These are phyloP conservation scores for Colletotrichum gigasporum DNA, from an alignment of 2,329 filamentous ascomycete species.

Conservation along the genomic window DNA sequence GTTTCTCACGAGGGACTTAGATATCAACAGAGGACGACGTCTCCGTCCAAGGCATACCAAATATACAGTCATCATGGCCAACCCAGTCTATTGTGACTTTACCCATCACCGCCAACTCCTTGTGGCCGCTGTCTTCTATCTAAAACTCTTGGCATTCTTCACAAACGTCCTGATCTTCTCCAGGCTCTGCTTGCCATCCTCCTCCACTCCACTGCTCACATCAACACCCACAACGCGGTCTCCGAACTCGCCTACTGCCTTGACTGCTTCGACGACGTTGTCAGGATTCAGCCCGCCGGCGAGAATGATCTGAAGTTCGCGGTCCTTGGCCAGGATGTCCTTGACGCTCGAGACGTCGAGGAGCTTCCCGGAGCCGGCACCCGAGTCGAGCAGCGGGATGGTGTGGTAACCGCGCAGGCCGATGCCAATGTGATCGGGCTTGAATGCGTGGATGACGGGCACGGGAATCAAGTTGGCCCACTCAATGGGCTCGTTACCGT, in stretches of 20 bases:
- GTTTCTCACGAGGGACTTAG: no score
- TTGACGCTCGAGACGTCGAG: constrained; percentile 78
- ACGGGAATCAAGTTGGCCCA: constrained; percentile 92
- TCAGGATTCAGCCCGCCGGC: constrained; percentile 86
- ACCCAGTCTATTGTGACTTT: not conserved
- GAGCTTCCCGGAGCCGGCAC: constrained; percentile 82
- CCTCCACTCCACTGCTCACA: constrained; percentile 94
- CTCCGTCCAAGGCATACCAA: no score
- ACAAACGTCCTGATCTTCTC: constrained; percentile 86
- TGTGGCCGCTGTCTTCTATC: constrained; percentile 44
- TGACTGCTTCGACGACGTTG: constrained; percentile 77
- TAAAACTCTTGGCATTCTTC: constrained; percentile 72
- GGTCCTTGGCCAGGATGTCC: constrained; percentile 71
- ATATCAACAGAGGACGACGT: no score
- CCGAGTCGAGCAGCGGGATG: constrained; percentile 87
- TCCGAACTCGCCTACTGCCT: constrained; percentile 64
- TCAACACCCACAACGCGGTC: constrained; percentile 83
- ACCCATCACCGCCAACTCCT: not conserved
- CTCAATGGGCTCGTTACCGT: constrained; percentile 91
- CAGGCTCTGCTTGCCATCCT: constrained; percentile 80
- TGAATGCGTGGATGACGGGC: constrained; percentile 88
- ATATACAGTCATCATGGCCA: no score
- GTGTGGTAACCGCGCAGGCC: constrained; percentile 82
- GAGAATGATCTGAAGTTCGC: constrained; percentile 78
- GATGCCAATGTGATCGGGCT: constrained; percentile 77